A percentile compares a stretch with the other conserved stretches of the same genome.
phyloP scores from a whole-genome alignment of 2,329 filamentous ascomycete species.

The Daldinia sp. region DNA sequence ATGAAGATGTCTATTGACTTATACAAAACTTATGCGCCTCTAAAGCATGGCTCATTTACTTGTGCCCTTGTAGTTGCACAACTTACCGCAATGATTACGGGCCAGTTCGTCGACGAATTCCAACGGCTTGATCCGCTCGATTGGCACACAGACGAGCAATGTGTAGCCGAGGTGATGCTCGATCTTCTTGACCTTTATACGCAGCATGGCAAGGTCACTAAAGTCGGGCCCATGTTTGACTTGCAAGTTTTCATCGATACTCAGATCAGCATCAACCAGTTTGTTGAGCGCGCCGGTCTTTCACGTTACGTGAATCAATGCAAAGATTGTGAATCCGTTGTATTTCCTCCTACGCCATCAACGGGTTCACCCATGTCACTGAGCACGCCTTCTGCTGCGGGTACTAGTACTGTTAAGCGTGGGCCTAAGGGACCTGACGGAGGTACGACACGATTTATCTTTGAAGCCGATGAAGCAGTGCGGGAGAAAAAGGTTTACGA shows the following conservation, averaged over 20 bases:
- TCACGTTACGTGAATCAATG: constrained; percentile 74
- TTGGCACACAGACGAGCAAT: constrained; percentile 60
- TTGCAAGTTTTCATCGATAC: constrained; percentile 85
- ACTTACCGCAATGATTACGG: constrained; percentile 77
- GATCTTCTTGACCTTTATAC: constrained; percentile 94
- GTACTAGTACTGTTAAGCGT: constrained; percentile 54
- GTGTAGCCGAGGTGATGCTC: constrained; percentile 81
- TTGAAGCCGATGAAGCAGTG: constrained; percentile 80
- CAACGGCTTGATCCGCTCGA: constrained; percentile 62
- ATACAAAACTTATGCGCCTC: constrained; percentile 91
- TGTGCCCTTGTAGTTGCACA: constrained; percentile 87
- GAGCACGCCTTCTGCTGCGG: constrained; percentile 48
- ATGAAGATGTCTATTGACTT: constrained; percentile 89
- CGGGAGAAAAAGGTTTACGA: constrained; percentile 76
- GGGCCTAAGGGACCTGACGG: constrained; percentile 63
- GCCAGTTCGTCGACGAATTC: constrained; percentile 65
- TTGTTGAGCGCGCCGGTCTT: constrained; percentile 73
- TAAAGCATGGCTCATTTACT: constrained; percentile 89
- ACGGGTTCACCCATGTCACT: constrained; percentile 57
- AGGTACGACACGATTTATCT: constrained; percentile 89
- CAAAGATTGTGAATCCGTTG: constrained; percentile 61
- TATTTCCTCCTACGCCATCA: constrained; percentile 52
- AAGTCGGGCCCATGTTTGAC: constrained; percentile 77
- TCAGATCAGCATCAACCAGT: constrained; percentile 87
- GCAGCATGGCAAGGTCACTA: constrained; percentile 80